Base-by-base conservation (phyloP, 2,329 filamentous ascomycete genomes). In the Cadophora malorum region DNA sequence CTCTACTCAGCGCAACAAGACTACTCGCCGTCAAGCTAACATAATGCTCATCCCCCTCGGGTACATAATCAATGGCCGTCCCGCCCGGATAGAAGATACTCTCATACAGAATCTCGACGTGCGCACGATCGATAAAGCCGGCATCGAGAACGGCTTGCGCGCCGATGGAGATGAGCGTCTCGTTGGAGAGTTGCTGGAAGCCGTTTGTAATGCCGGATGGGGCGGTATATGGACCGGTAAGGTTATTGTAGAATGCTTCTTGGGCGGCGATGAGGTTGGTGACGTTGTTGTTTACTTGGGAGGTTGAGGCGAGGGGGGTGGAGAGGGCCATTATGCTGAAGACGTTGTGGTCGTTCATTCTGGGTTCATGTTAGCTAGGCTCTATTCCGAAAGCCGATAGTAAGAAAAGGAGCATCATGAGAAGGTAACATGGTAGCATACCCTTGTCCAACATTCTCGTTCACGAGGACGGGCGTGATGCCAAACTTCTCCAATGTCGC, bases 401-500 rank as follows among this genome's bases (percentile, higher is more conserved):
- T n/a, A n/a, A n/a, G 9, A 35, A 9, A 35, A 5, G 33, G 38
- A 9, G 14, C 7, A 14, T 12, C 38, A 45, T 9, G 14, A 12
- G 38, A 45, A 9, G 38, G 14, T 45, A 12, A n/a, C 10, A 45
- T 45, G 38, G 10, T 45, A 9, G 7, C 21, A 49, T 59, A 58
- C 53, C 83, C 81, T 70, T 83, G 77, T 8, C 83, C 84, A 77
- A 78, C 33, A 16, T 53, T 53, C 21, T 63, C 61, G 31, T 58
- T 53, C 4, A 65, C 31, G 2, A 62, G 33, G 2, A 85, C 68
- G 2, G 83, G 71, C 0, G 79, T 74, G 49, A 86, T 85, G 31
- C 80, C 75, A 64, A 82, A 79, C 28, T 78, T 75, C n/a, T 79
- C 65, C 3, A 86, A 78, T 50, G 83, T 79, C 1, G 76, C 73